Conservation (phyloP, 306 rosid species). For the Benincasa hispida region DNA sequence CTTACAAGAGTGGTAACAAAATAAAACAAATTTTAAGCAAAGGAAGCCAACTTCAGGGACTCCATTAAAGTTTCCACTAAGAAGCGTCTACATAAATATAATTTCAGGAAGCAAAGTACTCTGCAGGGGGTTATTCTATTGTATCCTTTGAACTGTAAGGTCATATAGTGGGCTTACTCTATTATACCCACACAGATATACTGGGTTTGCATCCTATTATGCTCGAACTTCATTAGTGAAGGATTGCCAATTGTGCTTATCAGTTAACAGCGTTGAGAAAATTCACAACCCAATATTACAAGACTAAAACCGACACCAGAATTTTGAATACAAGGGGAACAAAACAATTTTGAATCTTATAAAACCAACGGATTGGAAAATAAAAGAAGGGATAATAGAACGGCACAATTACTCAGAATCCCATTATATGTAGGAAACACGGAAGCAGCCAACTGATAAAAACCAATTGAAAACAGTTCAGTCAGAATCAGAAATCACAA, state of each 20-base stretch:
- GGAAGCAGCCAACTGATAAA: neutral
- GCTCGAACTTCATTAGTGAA: neutral
- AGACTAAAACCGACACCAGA: neutral
- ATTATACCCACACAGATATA: neutral
- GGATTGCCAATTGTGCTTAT: neutral
- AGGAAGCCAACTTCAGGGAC: neutral
- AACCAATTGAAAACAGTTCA: neutral
- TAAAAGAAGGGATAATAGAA: neutral
- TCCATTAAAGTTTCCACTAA: neutral
- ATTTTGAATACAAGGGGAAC: neutral
- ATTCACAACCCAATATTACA: neutral
- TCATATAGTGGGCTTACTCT: neutral
- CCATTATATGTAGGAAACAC: neutral
- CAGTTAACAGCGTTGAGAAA: neutral
- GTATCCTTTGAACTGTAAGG: neutral
- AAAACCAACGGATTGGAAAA: neutral
- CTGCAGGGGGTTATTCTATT: neutral
- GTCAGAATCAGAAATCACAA: neutral
- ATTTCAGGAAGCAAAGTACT: neutral
- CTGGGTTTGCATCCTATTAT: neutral
- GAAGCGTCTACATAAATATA: neutral
- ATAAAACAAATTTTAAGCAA: neutral
- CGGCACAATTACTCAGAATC: neutral
- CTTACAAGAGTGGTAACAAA: neutral
- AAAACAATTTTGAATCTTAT: neutral